Conservation (phyloP, 73 alveolate species). For the Symbiodinium pilosum region DNA sequence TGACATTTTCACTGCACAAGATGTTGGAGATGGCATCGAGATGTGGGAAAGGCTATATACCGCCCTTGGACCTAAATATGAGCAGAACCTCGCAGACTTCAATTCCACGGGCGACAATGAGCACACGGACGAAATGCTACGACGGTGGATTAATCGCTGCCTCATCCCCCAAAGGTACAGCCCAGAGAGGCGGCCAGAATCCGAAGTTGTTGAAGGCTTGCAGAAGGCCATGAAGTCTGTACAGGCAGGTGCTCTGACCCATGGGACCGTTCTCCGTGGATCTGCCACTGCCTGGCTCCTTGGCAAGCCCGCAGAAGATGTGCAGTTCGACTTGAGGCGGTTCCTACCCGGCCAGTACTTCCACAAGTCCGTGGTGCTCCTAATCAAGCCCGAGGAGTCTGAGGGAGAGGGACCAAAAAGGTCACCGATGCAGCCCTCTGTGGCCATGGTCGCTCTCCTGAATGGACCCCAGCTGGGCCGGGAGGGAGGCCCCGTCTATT, state of each 20-base stretch:
- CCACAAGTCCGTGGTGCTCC: slow-evolving; percentile 3
- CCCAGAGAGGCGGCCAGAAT: slow-evolving; percentile 3
- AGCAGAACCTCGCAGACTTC: slow-evolving; percentile 23
- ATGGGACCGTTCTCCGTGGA: slow-evolving; percentile 49
- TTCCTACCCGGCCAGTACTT: background rate
- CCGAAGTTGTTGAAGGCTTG: background rate
- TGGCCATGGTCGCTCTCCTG: slow-evolving; percentile 16
- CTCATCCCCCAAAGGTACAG: slow-evolving; percentile 35
- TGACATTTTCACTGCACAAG: slow-evolving; percentile 52
- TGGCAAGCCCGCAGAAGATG: background rate
- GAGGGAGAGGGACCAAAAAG: background rate
- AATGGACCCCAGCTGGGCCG: background rate
- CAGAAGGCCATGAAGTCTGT: background rate
- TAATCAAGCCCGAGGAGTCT: background rate
- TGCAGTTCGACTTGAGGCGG: background rate
- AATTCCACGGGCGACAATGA: slow-evolving; percentile 63
- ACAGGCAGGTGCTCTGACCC: background rate
- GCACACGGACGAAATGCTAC: slow-evolving; percentile 64
- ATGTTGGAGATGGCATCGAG: slow-evolving; percentile 74
- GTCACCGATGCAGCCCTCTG: background rate
- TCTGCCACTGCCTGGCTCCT: slow-evolving; percentile 44
- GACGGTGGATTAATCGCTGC: slow-evolving; percentile 74
- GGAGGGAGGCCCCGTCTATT: background rate
- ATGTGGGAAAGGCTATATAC: slow-evolving; percentile 73
- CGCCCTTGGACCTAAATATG: slow-evolving; percentile 27